Base-by-base conservation (phyloP, 2,329 filamentous ascomycete species). In the Paecilomyces niveus region DNA sequence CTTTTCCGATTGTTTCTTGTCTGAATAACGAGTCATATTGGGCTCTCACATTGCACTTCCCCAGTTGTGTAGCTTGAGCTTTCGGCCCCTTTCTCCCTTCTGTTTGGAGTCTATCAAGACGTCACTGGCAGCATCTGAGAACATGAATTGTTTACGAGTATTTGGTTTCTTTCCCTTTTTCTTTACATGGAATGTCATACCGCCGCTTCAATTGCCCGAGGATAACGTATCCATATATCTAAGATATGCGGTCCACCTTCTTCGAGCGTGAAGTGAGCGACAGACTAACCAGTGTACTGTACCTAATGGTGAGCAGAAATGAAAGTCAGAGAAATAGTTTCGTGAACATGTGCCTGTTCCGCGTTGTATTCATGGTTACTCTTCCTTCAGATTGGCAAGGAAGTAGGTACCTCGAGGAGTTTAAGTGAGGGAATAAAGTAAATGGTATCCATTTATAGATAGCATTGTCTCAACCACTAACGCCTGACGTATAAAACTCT, bases 191-290 rank as follows among this genome's bases (percentile, higher is more conserved):
- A 45, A 8, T n/a, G 39, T 45, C 39, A 45, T 45, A 21, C n/a
- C 39, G n/a, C 15, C 18, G n/a, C 39, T 45, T 45, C 6, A 18
- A 18, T 18, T n/a, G 39, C 39, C 8, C 15, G 39, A n/a, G 5
- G 39, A n/a, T 45, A 45, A 45, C 39, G 15, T 18, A 9, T 45
- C 15, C 39, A 45, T 45, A n/a, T 15, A 9, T 18, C 13, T 62
- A 58, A 65, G 61, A 61, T 64, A 63, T 66, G 63, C 58, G 53
- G 33, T 57, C 59, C 53, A 35, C 51, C 51, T 50, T 51, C 26
- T 59, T 33, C 52, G 13, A 53, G 45, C 54, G n/a, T 45, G 33
- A 45, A 21, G 18, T 11, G 21, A 18, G 24, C 21, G 26, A 11
- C 21, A 22, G 18, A 26, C 33, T 8, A 11, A 33, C n/a, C 39